Base-by-base conservation (phyloP, 2,329 filamentous ascomycete genomes). In the Aspergillus quadricinctus region DNA sequence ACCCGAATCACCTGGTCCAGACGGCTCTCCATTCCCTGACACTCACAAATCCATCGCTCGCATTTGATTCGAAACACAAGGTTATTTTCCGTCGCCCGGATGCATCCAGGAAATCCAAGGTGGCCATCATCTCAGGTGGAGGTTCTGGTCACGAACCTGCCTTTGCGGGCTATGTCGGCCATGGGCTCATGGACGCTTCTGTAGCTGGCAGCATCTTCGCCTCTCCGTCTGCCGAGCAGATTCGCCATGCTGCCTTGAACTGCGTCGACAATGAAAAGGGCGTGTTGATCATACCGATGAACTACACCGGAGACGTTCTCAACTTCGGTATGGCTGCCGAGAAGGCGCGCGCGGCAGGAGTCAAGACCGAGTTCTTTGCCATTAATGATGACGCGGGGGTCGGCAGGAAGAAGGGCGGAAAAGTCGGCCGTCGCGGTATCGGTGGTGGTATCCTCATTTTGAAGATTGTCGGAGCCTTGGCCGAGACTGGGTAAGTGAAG, bases 241-340 rank as follows among this genome's bases (percentile, higher is more conserved):
- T 97, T 54, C 84, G 90, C 54, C 80, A 83, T 62, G 90, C 87
- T 57, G 88, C 95, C 53, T 83, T 87, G 68, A 83, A 85, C 45
- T 81, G 89, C 21, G 88, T 96, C 3, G 85, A 89, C 58, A 81
- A 82, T 3, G 80, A 83, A 48, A 83, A 84, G 59, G 93, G 92
- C 25, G 88, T 96, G 1, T 73, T 97, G 43, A 88, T 96, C n/a
- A 87, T 92, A 5, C 89, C 96, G 29, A 96, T 96, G 90, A 97
- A 97, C 73, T 96, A 96, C 74, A 96, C 91, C 1, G 89, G 89
- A 40, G 89, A 92, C 71, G 84, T 96, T 53, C 81, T 97, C 64
- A 95, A 96, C 76, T 97, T 97, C 70, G 92, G 92, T 54, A 88
- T 97, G 83, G 92, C 88, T 0, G 90, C 94, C 8, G 93, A 97